phyloP scores from a whole-genome alignment of 108 stramenopile genomes.

The Fragilaria crotonensis region DNA sequence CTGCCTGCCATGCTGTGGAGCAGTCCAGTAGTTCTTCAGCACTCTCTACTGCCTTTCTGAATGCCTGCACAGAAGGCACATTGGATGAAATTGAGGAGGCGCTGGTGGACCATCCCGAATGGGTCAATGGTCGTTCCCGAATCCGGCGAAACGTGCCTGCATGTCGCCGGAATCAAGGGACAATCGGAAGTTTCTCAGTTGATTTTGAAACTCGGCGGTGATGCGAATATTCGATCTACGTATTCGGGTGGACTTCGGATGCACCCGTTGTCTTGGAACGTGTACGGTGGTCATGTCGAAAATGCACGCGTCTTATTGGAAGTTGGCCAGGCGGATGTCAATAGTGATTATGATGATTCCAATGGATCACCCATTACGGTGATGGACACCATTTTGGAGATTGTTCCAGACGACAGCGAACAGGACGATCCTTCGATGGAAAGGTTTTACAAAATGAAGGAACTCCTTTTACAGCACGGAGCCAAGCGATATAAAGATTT shows the following conservation, averaged over 20 bases:
- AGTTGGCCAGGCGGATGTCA: conserved; percentile 58
- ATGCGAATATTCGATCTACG: conserved; percentile 72
- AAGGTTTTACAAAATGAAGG: conserved; percentile 43
- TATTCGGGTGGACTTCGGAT: conserved; percentile 48
- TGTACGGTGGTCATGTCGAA: conserved; percentile 64
- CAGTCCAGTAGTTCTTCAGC: too few species aligned
- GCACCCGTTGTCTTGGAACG: conserved; percentile 79
- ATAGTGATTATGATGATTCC: conserved; percentile 62
- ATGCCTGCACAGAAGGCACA: conserved; percentile 24
- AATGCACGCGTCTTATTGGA: conserved; percentile 53
- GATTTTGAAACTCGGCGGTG: conserved; percentile 49
- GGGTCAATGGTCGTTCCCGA: conserved; percentile 30
- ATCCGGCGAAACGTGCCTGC: conserved; percentile 75
- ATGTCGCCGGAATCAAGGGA: conserved; percentile 59
- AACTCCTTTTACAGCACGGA: conserved; percentile 35
- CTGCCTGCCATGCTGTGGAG: too few species aligned
- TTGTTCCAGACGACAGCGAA: conserved; percentile 20
- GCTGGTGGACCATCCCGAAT: conserved; percentile 27
- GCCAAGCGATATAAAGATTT: conserved; percentile 20
- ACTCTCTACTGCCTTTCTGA: not conserved
- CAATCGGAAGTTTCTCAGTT: conserved; percentile 36
- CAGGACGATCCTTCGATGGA: conserved; percentile 31
- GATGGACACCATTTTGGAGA: conserved; percentile 58
- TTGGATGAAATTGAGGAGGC: conserved; percentile 11
- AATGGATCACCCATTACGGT: conserved; percentile 31